Conservation (phyloP, 2,329 filamentous ascomycete species). For the Beauveria australis region DNA sequence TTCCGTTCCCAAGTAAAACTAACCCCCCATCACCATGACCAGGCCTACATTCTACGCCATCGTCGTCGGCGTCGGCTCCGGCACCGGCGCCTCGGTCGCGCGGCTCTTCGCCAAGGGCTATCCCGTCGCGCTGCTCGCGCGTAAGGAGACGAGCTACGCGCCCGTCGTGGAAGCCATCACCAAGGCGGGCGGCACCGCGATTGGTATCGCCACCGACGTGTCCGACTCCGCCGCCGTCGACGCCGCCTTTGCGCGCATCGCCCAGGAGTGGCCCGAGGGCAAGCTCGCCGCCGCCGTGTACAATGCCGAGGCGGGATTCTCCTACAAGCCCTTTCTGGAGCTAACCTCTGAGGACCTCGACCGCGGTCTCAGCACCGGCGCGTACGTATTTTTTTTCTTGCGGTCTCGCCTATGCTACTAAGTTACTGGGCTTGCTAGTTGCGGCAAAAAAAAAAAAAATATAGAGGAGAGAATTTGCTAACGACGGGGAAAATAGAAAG, state of each 20-base stretch:
- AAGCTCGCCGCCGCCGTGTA: constrained; percentile 59
- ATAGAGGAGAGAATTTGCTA: neutral
- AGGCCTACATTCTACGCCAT: constrained; percentile 51
- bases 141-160: constrained; percentile 56
- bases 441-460: too few species aligned
- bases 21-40: constrained; percentile 18
- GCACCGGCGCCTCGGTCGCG: constrained; percentile 47
- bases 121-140: constrained; percentile 66
- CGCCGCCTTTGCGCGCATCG: constrained; percentile 53
- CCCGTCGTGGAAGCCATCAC: constrained; percentile 64
- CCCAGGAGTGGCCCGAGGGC: constrained; percentile 46
- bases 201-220: constrained; percentile 54
- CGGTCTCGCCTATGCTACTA: neutral
- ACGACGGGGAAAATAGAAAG: constrained; percentile 29
- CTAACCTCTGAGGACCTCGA: constrained; percentile 42
- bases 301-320: constrained; percentile 52
- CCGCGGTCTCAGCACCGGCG: constrained; percentile 35
- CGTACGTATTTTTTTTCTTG: constrained; percentile 30
- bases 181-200: constrained; percentile 55
- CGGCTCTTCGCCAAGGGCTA: constrained; percentile 56
- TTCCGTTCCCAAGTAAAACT: too few species aligned
- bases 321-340: constrained; percentile 51
- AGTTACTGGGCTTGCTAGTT: neutral
- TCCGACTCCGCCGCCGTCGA: constrained; percentile 39
- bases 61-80: constrained; percentile 64